Evolutionary conservation across 108 stramenopile species (phyloP), one percentile per base, ranked within the genome.

Genomic region (Aureococcus anophagefferens): DNA sequence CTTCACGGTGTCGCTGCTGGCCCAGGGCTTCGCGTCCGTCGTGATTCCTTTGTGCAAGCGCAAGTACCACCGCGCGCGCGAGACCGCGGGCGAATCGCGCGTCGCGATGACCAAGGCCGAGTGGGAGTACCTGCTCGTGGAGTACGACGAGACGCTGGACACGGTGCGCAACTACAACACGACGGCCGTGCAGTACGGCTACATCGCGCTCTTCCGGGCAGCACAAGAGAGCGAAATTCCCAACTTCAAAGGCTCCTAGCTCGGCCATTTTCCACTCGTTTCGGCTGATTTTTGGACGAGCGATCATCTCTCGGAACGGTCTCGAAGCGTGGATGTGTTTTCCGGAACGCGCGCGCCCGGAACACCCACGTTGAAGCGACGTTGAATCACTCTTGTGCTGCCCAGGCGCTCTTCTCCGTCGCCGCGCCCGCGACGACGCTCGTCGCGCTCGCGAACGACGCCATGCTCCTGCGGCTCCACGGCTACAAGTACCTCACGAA

Each of bases 181-280:
- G 45, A 65, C 67, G 67, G 14, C 64, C 15, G 44, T 73, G 21
- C 65, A 66, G 63, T 77, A 67, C 28, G 77, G 85, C 46, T 86
- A 83, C 75, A 79, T 82, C 16, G 82, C 84, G 13, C 79, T 86
- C 15, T 86, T 86, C 66, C 66, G 77, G 16, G 80, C 80, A 29
- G 85, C n/a, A n/a, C n/a, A n/a, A n/a, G n/a, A n/a, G n/a, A n/a
- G n/a, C n/a, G n/a, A n/a, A n/a, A n/a, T n/a, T n/a, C n/a, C n/a
- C n/a, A n/a, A n/a, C n/a, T n/a, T n/a, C n/a, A n/a, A n/a, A n/a
- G n/a, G n/a, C n/a, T n/a, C n/a, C n/a, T n/a, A n/a, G n/a, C n/a
- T n/a, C n/a, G n/a, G n/a, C n/a, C n/a, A n/a, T n/a, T n/a, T n/a
- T n/a, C n/a, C n/a, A n/a, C n/a, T n/a, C 85, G 15, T 85, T 80